Evolutionary conservation across 805 yeast genomes (phyloP).

Genomic region (Candida verbasci): DNA sequence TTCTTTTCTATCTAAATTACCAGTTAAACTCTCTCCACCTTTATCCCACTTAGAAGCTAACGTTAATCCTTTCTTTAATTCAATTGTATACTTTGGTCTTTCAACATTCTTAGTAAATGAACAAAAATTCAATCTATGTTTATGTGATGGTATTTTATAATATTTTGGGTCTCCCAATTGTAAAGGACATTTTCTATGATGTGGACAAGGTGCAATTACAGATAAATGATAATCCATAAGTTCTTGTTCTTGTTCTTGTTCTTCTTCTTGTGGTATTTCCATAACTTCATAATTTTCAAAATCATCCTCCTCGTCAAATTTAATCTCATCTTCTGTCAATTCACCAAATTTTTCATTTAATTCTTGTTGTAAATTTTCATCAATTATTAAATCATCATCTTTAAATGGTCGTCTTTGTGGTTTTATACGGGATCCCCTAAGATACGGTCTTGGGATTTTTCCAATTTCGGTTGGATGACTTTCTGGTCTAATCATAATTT

Average conservation of each 20-base stretch:
- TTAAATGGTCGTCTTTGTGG: constrained; percentile 31
- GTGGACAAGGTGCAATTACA: constrained; percentile 86
- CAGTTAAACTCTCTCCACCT: constrained; percentile 48
- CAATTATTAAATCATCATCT: constrained; percentile 26
- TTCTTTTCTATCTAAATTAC: constrained; percentile 29
- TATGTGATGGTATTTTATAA: constrained; percentile 54
- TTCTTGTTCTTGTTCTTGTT: constrained; percentile 12
- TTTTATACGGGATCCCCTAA: constrained; percentile 43
- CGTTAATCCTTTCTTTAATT: constrained; percentile 76
- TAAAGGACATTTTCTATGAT: constrained; percentile 81
- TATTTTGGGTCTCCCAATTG: constrained; percentile 72
- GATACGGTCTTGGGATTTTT: constrained; percentile 68
- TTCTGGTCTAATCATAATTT: constrained; percentile 84
- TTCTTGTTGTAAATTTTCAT: constrained; percentile 26
- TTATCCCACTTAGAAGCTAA: constrained; percentile 71
- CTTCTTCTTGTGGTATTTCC: constrained; percentile 11
- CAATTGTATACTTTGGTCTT: constrained; percentile 77
- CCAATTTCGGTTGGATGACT: constrained; percentile 49
- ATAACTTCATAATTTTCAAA: constrained; percentile 26
- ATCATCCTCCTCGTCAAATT: constrained; percentile 43
- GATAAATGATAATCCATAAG: constrained; percentile 50
- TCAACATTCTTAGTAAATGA: constrained; percentile 65
- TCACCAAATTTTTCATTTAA: constrained; percentile 39
- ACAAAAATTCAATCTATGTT: constrained; percentile 65
- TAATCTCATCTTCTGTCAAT: constrained; percentile 38